Base-by-base conservation (phyloP, 2,329 filamentous ascomycete species). In the Blastomyces parvus region DNA sequence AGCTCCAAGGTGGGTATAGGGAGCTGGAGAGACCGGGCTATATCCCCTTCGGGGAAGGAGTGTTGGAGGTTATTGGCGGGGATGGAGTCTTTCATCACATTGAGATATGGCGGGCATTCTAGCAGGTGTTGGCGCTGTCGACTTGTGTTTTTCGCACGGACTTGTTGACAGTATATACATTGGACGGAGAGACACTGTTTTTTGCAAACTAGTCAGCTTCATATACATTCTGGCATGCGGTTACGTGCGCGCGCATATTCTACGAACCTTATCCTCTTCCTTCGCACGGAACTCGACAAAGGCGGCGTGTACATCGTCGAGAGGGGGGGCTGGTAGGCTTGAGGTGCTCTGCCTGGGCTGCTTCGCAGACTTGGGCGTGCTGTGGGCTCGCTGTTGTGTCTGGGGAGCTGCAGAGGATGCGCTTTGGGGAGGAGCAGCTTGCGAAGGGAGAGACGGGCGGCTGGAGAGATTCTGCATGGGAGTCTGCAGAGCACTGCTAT, bases 41-140 rank as follows among this genome's bases (percentile, higher is more conserved):
- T 71, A 69, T 81, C 78, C 57, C 78, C 77, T 68, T 80, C 78
- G 38, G 79, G 79, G 67, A 81, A 81, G 50, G 78, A 78, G 68
- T 81, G 79, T 40, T 81, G 75, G 56, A 81, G 73, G 64, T 80
- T 80, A 66, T 81, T 81, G 60, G 80, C 79, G 38, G 79, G 79
- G 53, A 81, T 81, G 0, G 78, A 79, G 64, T 81, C 79, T 67
- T 81, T 81, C 79, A 81, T 81, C 46, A 80, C 79, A 67, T 79
- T 80, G 25, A 80, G 76, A 65, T 81, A 81, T 60, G 78, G 80
- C 6, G 76, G 74, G 60, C 78, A 80, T 69, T 80, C 78, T n/a
- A 80, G 70, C 30, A 80, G 71, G 68, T 80, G 78, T 66, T 80
- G 78, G 44, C 78, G 77, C 68, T 80, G 78, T 65, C 78, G 74